Percentiles rank a stretch among this genome's conserved stretches.
Conservation (phyloP, 78 protist genomes). For the Dictyostelium purpureum region DNA sequence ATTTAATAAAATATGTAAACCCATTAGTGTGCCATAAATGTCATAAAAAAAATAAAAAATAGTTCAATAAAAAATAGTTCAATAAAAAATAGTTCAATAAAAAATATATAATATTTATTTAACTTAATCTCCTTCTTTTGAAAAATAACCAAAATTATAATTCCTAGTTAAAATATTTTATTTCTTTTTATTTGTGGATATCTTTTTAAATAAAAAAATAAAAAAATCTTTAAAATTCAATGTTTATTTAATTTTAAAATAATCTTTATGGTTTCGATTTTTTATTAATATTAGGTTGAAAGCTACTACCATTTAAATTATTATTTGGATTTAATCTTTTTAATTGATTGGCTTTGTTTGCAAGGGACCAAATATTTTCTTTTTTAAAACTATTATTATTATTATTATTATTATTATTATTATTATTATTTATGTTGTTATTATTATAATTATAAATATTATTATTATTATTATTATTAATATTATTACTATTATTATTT, state of each 20-base stretch:
- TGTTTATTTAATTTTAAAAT: conserved; percentile 6
- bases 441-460: no score
- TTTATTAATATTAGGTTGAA: background rate
- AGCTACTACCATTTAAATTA: no score
- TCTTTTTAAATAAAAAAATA: conserved; percentile 37
- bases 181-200: no score
- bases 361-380: background rate
- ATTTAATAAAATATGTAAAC: no score
- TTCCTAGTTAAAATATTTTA: no score
- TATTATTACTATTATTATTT: background rate
- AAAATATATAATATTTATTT: no score
- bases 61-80: no score
- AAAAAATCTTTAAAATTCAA: conserved; percentile 28
- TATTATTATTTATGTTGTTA: background rate
- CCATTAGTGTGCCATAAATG: no score
- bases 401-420: background rate
- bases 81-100: no score
- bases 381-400: background rate
- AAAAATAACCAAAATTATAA: no score
- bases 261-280: background rate
- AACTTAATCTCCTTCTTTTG: no score
- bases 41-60: no score
- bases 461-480: background rate
- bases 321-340: background rate
- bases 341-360: background rate